Evolutionary conservation across 2,329 filamentous ascomycete genomes (phyloP).

Genomic region (Neoarthrinium moseri): DNA sequence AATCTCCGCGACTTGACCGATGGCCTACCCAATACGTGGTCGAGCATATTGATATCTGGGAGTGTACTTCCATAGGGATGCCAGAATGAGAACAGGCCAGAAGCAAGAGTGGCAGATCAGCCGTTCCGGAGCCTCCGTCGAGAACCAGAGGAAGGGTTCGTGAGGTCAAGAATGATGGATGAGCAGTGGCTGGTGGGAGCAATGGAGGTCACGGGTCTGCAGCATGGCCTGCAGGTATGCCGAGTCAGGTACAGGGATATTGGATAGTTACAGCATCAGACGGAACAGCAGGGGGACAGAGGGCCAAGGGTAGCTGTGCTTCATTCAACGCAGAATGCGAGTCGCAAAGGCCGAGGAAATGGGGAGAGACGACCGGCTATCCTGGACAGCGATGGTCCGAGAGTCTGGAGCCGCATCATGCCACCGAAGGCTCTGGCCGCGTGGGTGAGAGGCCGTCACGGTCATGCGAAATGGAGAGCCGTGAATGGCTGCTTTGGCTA

Average conservation of each 20-base stretch:
- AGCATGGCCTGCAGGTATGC: background rate
- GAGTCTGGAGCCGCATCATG: background rate
- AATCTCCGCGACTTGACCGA: slow-evolving; percentile 89
- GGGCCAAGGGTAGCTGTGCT: background rate
- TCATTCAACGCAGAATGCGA: background rate
- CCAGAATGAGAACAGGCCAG: background rate
- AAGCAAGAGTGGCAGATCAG: too few relatives aligned
- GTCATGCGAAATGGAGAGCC: background rate
- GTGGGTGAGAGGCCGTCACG: background rate
- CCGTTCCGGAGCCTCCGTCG: too few relatives aligned
- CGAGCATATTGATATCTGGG: slow-evolving; percentile 51
- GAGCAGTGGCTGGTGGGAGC: too few relatives aligned
- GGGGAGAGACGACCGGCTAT: background rate
- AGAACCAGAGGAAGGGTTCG: too few relatives aligned
- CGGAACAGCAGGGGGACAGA: background rate
- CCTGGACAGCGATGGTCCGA: background rate
- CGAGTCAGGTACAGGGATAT: slow-evolving; percentile 2
- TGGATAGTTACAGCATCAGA: slow-evolving; percentile 5
- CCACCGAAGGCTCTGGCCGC: background rate
- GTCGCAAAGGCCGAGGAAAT: background rate
- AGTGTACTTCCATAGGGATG: background rate
- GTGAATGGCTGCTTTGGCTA: slow-evolving; percentile 3
- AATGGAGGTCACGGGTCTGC: slow-evolving; percentile 5
- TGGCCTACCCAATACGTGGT: slow-evolving; percentile 89
- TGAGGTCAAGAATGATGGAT: too few relatives aligned